phyloP scores from a whole-genome alignment of 1,139 yeast species.

The Debaryomyces sp. region DNA sequence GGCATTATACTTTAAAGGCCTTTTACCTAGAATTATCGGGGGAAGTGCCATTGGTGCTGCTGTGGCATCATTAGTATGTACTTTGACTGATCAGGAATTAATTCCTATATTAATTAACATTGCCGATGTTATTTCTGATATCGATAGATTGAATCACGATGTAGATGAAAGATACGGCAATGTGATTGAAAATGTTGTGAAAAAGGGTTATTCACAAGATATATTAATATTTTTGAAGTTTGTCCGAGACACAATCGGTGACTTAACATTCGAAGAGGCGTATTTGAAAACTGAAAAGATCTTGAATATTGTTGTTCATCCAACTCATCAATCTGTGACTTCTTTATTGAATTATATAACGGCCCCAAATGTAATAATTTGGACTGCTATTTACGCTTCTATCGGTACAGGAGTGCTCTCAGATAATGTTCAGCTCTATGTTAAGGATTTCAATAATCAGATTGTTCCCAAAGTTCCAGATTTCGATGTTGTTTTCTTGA shows the following conservation, averaged over 20 bases:
- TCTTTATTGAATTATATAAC: conserved; percentile 85
- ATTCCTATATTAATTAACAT: conserved; percentile 49
- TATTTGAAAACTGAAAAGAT: conserved; percentile 82
- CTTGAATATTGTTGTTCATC: conserved; percentile 86
- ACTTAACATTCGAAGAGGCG: conserved; percentile 91
- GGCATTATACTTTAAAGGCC: conserved; percentile 69
- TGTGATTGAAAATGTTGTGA: conserved; percentile 65
- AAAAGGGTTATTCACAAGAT: conserved; percentile 84
- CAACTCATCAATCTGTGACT: conserved; percentile 73
- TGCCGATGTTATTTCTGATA: conserved; percentile 54
- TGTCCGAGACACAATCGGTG: conserved; percentile 77
- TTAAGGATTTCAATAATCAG: conserved; percentile 67
- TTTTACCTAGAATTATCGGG: conserved; percentile 84
- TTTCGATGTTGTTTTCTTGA: conserved; percentile 37
- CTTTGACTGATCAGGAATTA: conserved; percentile 59
- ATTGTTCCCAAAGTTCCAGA: conserved; percentile 48
- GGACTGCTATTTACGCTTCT: conserved; percentile 82
- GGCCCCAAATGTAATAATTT: conserved; percentile 89
- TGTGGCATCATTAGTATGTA: conserved; percentile 83
- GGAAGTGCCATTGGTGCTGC: conserved; percentile 96
- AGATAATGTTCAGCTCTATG: conserved; percentile 63
- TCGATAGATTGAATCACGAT: conserved; percentile 52
- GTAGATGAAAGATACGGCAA: conserved; percentile 68
- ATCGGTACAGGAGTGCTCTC: conserved; percentile 70
- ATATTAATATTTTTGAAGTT: conserved; percentile 76